phyloP scores from a whole-genome alignment of 306 rosid species.

The Quercus mongolica region DNA sequence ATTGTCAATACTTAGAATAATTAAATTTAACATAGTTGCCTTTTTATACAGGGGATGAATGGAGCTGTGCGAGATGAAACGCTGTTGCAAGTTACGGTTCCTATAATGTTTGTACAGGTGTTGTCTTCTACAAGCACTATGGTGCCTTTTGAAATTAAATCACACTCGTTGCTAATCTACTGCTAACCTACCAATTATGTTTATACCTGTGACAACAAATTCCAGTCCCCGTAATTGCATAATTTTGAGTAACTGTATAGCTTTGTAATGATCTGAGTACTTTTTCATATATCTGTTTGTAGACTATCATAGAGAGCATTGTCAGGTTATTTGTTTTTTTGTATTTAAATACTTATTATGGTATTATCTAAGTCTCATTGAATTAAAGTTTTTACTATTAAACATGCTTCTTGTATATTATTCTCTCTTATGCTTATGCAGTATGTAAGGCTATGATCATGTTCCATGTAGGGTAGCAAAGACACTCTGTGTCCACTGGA shows the following conservation, averaged over 20 bases:
- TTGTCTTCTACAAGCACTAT: neutral
- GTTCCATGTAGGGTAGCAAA: slow-evolving; percentile 68
- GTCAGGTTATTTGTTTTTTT: neutral
- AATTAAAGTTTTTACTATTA: neutral
- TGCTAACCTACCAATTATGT: neutral
- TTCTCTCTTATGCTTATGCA: slow-evolving; percentile 9
- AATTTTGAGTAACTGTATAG: neutral
- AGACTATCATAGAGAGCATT: neutral
- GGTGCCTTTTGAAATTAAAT: neutral
- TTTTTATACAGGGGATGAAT: slow-evolving; percentile 61
- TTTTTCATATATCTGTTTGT: neutral
- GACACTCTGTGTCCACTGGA: slow-evolving; percentile 72
- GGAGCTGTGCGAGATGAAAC: slow-evolving; percentile 77
- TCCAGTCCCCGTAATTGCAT: neutral
- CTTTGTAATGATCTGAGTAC: neutral
- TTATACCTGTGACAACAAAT: neutral
- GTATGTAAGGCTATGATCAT: neutral
- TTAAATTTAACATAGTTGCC: slow-evolving; percentile 10
- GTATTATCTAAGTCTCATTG: neutral
- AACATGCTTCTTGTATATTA: neutral
- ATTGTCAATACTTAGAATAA: neutral
- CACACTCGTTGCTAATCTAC: neutral
- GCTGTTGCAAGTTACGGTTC: slow-evolving; percentile 57
- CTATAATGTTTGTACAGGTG: slow-evolving; percentile 92
- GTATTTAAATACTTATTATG: neutral